Evolutionary conservation across 2,329 filamentous ascomycete genomes (phyloP), one percentile per base, ranked within the genome.

Genomic region (Rhynchosporium graminicola): DNA sequence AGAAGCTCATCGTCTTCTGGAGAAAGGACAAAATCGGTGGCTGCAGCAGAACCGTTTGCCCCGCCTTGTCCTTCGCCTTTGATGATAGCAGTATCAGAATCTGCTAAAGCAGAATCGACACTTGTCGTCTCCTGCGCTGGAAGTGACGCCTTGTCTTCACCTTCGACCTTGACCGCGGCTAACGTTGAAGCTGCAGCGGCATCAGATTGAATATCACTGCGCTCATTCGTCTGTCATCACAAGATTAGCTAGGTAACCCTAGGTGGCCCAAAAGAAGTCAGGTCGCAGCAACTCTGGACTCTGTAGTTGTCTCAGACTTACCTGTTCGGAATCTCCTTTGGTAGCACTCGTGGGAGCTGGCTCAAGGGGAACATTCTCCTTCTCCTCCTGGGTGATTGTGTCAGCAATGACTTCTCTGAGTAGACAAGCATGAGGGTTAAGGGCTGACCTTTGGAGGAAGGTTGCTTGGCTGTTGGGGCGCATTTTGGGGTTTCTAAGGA

Each of bases 1-100:
- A 85, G 73, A 29, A 77, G 68, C 4, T 75, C 67, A 36, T 75
- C 74, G 64, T 84, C 82, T 54, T 80, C 78, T 13, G 77, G 73
- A 10, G 75, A 74, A n/a, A 80, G 65, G 40, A 73, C 62, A 60
- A 77, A 74, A 9, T 20, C 55, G 4, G 29, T 28, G 4, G 38
- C 43, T 20, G 51, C 7, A 51, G 26, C 38, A 43, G 13, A 2
- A 15, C 13, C 57, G 5, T 59, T 43, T 28, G 20, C 26, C 33
- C 20, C 20, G 10, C 13, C n/a, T 3, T 28, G 15, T 15, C 28
- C 38, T 51, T 52, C 57, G 45, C 13, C 20, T 42, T 60, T 54
- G 58, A 48, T 10, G 4, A 28, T 26, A n/a, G 42, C 42, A 43
- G 42, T 15, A 13, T 48, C 26, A 6, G 46, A 13, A 3, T 26